A percentile compares a stretch with the other conserved stretches of the same genome.
Conservation (phyloP, 2,329 filamentous ascomycete species). For the Dothistroma pini region DNA sequence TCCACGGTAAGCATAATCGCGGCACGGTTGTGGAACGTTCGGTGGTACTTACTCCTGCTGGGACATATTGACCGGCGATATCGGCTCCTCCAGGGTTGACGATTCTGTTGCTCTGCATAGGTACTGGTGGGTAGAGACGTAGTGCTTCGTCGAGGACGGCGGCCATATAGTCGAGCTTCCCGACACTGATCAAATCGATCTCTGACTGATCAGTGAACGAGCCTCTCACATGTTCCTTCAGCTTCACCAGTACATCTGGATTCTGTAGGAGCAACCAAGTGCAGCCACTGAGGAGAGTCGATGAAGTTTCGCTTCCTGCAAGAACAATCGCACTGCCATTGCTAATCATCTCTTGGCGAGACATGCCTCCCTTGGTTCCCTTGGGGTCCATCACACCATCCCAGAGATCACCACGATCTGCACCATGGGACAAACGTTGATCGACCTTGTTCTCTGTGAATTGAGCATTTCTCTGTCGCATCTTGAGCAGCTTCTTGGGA, state of each 20-base stretch:
- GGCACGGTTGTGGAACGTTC: not conserved
- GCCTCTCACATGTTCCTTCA: conserved; percentile 55
- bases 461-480: not conserved
- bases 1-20: not conserved
- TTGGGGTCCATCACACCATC: not conserved
- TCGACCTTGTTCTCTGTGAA: not conserved
- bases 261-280: conserved; percentile 70
- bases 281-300: conserved; percentile 64
- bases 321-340: conserved; percentile 60
- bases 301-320: conserved; percentile 74
- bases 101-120: conserved; percentile 28
- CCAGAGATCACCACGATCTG: not conserved
- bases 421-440: not conserved
- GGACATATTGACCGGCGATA: conserved; percentile 5
- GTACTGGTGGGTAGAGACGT: conserved; percentile 37
- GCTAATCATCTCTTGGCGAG: not conserved
- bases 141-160: conserved; percentile 38
- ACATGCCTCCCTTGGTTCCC: not conserved
- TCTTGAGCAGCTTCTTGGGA: conserved; percentile 1
- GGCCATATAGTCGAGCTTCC: conserved; percentile 37
- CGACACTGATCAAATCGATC: conserved; percentile 35
- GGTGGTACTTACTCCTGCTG: not conserved
- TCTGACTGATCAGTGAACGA: conserved; percentile 32
- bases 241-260: conserved; percentile 50
- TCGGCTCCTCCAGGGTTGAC: conserved; percentile 14